Evolutionary conservation across 441 rosid genomes (phyloP).

Genomic region (Adansonia gregorii): DNA sequence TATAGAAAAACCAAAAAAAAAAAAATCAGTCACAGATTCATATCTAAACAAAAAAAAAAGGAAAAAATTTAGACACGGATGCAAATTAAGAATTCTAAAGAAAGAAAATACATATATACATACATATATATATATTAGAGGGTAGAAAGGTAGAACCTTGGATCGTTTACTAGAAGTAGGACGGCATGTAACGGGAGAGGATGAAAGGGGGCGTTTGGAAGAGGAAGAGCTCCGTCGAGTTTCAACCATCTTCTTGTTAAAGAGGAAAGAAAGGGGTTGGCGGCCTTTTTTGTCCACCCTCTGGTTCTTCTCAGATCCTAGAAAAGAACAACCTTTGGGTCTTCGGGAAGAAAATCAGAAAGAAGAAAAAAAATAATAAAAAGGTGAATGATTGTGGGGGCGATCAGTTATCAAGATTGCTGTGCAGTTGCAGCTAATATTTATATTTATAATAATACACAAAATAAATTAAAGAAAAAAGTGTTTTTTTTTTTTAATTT

Average conservation of each 20-base stretch:
- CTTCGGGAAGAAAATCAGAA: conserved; percentile 1
- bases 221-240: conserved; percentile 89
- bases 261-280: conserved; percentile 17
- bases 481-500: background rate
- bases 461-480: background rate
- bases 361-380: background rate
- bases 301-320: conserved; percentile 39
- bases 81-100: conserved; percentile 18
- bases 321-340: background rate
- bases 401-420: conserved; percentile 20
- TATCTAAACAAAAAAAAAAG: conserved; percentile 12
- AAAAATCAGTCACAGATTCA: conserved; percentile 40
- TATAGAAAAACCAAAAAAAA: conserved; percentile 29
- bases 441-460: background rate
- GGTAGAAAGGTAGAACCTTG: conserved; percentile 48
- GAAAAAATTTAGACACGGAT: background rate
- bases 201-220: conserved; percentile 66
- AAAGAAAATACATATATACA: background rate
- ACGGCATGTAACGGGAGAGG: conserved; percentile 50
- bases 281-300: background rate
- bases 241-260: conserved; percentile 69
- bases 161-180: conserved; percentile 65
- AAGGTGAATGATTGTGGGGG: conserved; percentile 24
- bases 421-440: background rate
- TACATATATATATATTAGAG: background rate